phyloP scores from a whole-genome alignment of 208 protist species.

The Crithidia bombi region DNA sequence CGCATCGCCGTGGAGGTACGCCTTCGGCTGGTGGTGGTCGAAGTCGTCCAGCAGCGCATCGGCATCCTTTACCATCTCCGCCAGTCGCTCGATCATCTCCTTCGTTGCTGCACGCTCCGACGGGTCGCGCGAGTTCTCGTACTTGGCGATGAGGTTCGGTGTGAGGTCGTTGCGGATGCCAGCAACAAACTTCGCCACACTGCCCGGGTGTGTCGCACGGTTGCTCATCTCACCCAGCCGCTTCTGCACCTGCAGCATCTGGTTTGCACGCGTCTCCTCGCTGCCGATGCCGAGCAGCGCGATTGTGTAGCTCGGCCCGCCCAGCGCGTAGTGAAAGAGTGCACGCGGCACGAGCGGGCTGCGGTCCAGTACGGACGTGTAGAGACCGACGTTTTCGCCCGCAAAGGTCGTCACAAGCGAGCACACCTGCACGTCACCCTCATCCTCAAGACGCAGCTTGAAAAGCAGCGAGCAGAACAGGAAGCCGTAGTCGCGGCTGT shows the following conservation, averaged over 20 bases:
- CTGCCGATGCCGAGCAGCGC: slow-evolving; percentile 74
- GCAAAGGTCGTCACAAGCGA: slow-evolving; percentile 72
- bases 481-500: slow-evolving; percentile 60
- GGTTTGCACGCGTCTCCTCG: slow-evolving; percentile 59
- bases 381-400: slow-evolving; percentile 74
- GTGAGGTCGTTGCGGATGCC: slow-evolving; percentile 69
- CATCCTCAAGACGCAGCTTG: slow-evolving; percentile 60
- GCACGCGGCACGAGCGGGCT: slow-evolving; percentile 72
- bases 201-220: slow-evolving; percentile 69
- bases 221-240: slow-evolving; percentile 72
- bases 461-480: slow-evolving; percentile 74
- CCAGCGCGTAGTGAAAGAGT: slow-evolving; percentile 82
- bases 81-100: slow-evolving; percentile 62
- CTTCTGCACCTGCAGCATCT: slow-evolving; percentile 76
- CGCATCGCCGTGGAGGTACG: slow-evolving; percentile 63
- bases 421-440: slow-evolving; percentile 75
- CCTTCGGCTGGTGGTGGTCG: slow-evolving; percentile 75
- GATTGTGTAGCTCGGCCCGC: slow-evolving; percentile 83
- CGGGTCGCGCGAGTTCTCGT: slow-evolving; percentile 33
- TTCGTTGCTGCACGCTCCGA: slow-evolving; percentile 44
- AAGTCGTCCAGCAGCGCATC: slow-evolving; percentile 70
- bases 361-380: slow-evolving; percentile 65
- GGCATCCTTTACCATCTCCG: slow-evolving; percentile 75
- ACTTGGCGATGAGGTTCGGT: slow-evolving; percentile 61
- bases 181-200: slow-evolving; percentile 73